Evolutionary conservation across 768 basidiomycete species (phyloP).

Genomic region (Termitomyces sp.): DNA sequence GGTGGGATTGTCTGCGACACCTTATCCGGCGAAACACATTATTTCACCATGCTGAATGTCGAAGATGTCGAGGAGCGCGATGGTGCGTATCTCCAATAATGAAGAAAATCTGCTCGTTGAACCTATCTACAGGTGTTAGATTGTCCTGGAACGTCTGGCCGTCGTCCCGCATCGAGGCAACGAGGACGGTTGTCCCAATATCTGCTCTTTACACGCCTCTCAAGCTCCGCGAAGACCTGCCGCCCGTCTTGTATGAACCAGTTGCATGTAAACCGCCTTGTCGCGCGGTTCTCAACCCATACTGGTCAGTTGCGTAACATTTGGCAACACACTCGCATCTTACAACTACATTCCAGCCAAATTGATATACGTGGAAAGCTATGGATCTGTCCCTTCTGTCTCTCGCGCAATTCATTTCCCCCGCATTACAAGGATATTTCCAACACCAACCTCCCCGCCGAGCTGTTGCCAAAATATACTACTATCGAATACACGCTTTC

Average conservation of each 20-base stretch:
- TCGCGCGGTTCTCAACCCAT: constrained; percentile 95
- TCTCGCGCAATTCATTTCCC: constrained; percentile 94
- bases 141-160: constrained; percentile 99
- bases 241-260: constrained; percentile 95
- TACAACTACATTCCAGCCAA: constrained; percentile 55
- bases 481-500: constrained; percentile 99
- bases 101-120: background rate
- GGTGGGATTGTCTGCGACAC: constrained; percentile 35
- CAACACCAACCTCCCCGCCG: constrained; percentile 92
- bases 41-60: constrained; percentile 65
- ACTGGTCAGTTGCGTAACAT: constrained; percentile 59
- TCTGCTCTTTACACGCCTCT: constrained; percentile 96
- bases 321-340: background rate
- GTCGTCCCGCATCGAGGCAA: constrained; percentile 95
- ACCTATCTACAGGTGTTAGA: constrained; percentile 61
- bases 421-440: constrained; percentile 99
- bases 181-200: constrained; percentile 95
- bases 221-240: constrained; percentile 89
- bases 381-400: constrained; percentile 99
- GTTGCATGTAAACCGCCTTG: constrained; percentile 98
- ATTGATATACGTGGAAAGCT: constrained; percentile 98
- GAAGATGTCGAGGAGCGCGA: constrained; percentile 98
- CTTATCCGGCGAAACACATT: constrained; percentile 24
- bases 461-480: constrained; percentile 95
- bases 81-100: constrained; percentile 42